These are phyloP conservation scores for Cladophialophora carrionii DNA, from an alignment of 2,329 filamentous ascomycete genomes.

Conservation along the genomic window DNA sequence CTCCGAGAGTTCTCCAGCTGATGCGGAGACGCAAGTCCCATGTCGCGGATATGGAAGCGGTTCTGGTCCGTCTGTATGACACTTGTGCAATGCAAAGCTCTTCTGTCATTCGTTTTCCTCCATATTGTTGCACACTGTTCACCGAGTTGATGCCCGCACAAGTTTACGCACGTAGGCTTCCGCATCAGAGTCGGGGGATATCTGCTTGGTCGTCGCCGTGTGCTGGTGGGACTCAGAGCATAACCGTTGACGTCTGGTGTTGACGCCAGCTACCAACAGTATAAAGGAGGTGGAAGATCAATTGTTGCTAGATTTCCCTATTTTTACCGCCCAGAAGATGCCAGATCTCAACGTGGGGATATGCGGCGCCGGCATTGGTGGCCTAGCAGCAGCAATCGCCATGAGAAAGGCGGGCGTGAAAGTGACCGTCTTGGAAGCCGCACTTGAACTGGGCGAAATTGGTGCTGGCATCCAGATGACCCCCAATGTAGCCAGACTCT, in stretches of 20 bases:
- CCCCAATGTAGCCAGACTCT: slow-evolving; percentile 41
- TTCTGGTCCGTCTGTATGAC: not conserved
- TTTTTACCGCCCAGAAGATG: not conserved
- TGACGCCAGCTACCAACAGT: not conserved
- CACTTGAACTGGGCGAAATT: slow-evolving; percentile 49
- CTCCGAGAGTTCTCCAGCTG: slow-evolving; percentile 17
- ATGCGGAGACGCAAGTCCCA: slow-evolving; percentile 16
- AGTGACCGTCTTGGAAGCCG: slow-evolving; percentile 35
- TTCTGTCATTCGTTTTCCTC: not conserved
- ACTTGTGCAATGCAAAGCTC: not conserved
- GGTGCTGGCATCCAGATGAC: slow-evolving; percentile 39
- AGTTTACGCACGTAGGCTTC: not conserved
- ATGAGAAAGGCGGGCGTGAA: slow-evolving; percentile 46
- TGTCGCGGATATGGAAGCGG: slow-evolving; percentile 9
- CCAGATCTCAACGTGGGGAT: slow-evolving; percentile 39
- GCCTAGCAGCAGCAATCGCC: slow-evolving; percentile 52
- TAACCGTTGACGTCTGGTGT: not conserved
- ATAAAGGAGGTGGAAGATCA: not conserved
- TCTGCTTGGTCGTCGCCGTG: not conserved
- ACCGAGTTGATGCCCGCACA: not conserved
- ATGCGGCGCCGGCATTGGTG: slow-evolving; percentile 49
- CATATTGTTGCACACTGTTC: not conserved
- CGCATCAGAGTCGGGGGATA: not conserved
- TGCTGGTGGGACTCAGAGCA: not conserved
- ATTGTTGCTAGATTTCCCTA: not conserved